phyloP scores from a whole-genome alignment of 176 grass and related monocot species.

The Hordeum vulgare region DNA sequence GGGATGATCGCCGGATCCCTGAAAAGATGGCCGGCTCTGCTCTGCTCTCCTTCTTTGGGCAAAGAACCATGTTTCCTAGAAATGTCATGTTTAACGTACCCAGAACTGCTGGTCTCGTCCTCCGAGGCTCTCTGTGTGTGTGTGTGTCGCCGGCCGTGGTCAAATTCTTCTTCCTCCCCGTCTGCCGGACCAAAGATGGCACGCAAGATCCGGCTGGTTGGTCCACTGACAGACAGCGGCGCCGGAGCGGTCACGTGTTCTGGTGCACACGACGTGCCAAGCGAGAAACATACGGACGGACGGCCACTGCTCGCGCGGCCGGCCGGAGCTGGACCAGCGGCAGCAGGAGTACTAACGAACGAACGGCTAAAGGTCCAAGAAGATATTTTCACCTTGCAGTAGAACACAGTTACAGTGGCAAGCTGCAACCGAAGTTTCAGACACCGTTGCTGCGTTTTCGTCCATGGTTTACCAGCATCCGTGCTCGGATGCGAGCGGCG shows the following conservation, averaged over 20 bases:
- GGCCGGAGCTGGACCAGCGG: slow-evolving; percentile 33
- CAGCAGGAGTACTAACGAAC: neutral
- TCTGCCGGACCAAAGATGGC: slow-evolving; percentile 38
- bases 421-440: neutral
- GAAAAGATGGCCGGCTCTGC: neutral
- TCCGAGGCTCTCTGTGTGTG: neutral
- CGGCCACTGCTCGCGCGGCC: slow-evolving; percentile 14
- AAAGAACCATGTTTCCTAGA: neutral
- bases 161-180: slow-evolving; percentile 22
- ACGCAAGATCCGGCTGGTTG: slow-evolving; percentile 27
- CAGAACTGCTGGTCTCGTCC: neutral
- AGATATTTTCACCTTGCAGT: neutral
- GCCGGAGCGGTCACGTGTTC: slow-evolving; percentile 39
- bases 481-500: neutral
- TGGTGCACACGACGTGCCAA: slow-evolving; percentile 28
- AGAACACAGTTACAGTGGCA: neutral
- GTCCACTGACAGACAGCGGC: slow-evolving; percentile 29
- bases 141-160: neutral
- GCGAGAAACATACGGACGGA: slow-evolving; percentile 26
- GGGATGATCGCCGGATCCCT: slow-evolving; percentile 9
- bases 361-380: neutral
- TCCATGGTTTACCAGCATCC: neutral
- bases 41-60: neutral
- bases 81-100: neutral
- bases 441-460: neutral